phyloP scores from a whole-genome alignment of 768 basidiomycete species.

The Lentinus tigrinus region DNA sequence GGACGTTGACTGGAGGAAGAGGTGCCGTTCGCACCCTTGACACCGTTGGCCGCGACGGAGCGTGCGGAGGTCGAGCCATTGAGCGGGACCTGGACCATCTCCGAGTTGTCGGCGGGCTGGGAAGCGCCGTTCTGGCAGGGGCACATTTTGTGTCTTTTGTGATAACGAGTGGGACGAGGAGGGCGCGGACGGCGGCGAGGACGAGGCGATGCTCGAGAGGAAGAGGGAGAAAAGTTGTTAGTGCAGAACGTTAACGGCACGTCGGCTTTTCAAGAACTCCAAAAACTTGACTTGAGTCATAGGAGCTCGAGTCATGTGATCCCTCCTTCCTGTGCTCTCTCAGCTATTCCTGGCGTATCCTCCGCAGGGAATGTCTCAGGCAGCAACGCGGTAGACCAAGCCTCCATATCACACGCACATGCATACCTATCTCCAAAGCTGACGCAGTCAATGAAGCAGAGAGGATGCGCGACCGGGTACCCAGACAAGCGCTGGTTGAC shows the following conservation, averaged over 20 bases:
- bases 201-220: background rate
- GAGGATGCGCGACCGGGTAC: too few relatives aligned
- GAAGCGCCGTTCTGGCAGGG: constrained; percentile 54
- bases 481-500: too few relatives aligned
- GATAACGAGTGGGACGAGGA: background rate
- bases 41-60: constrained; percentile 20
- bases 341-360: too few relatives aligned
- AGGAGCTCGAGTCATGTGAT: constrained; percentile 13
- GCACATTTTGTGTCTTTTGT: constrained; percentile 48
- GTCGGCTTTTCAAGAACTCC: constrained; percentile 12
- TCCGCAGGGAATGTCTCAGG: too few relatives aligned
- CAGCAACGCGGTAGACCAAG: too few relatives aligned
- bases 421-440: too few relatives aligned
- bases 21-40: constrained; percentile 33
- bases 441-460: too few relatives aligned
- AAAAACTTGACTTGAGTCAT: constrained; percentile 21
- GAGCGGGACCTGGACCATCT: constrained; percentile 75
- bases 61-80: constrained; percentile 37
- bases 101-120: constrained; percentile 41
- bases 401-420: too few relatives aligned
- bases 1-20: constrained; percentile 36
- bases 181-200: background rate
- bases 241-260: background rate
- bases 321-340: too few relatives aligned
- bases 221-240: constrained; percentile 6